These are phyloP conservation scores for Singerocomus inundabilis DNA, from an alignment of 1,284 basidiomycete genomes.

Conservation along the genomic window DNA sequence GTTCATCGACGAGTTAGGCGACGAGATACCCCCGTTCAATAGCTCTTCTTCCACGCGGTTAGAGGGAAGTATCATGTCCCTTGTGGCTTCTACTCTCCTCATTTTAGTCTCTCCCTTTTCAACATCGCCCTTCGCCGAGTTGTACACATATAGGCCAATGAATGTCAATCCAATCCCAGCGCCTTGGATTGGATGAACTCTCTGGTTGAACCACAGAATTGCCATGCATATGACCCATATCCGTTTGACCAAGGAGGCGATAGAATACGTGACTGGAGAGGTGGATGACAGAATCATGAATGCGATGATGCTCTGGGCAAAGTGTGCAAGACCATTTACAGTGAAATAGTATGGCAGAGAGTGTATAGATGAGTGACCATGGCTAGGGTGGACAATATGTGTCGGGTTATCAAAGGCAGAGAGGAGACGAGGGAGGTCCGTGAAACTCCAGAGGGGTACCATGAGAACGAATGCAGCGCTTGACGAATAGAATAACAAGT, in stretches of 20 bases:
- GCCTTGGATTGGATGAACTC: conserved; percentile 82
- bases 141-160: conserved; percentile 93
- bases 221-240: conserved; percentile 98
- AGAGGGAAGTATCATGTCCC: conserved; percentile 69
- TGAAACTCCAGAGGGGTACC: conserved; percentile 91
- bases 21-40: conserved; percentile 40
- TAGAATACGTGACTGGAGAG: conserved; percentile 98
- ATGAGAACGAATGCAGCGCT: conserved; percentile 91
- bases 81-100: conserved; percentile 78
- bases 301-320: conserved; percentile 95
- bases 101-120: conserved; percentile 89
- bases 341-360: conserved; percentile 75
- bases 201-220: conserved; percentile 94
- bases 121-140: conserved; percentile 90
- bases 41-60: conserved; percentile 57
- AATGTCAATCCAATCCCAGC: conserved; percentile 90
- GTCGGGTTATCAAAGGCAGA: conserved; percentile 40
- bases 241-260: conserved; percentile 96
- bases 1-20: conserved; percentile 7
- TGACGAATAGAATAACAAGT: conserved; percentile 94
- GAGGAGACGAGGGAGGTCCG: conserved; percentile 73
- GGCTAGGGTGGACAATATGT: conserved; percentile 49
- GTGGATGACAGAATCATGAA: conserved; percentile 95
- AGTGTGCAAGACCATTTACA: conserved; percentile 94
- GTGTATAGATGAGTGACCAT: conserved; percentile 48